Evolutionary conservation across 352 stramenopile species (phyloP).

Genomic region (Pythium dissimile): DNA sequence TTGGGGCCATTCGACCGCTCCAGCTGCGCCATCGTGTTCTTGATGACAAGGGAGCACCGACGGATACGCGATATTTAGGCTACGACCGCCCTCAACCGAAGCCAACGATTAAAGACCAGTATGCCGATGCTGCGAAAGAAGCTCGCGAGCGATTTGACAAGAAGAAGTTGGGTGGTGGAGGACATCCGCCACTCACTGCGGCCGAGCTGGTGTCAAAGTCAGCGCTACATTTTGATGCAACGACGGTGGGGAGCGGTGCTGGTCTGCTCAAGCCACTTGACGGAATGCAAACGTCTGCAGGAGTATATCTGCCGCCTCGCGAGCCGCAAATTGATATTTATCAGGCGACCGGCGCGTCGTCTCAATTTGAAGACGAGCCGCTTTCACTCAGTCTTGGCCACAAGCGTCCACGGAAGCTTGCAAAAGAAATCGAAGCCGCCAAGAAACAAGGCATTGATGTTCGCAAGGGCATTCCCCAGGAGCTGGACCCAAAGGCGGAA

Average conservation of each 20-base stretch:
- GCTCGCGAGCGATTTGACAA: slow-evolving; percentile 8
- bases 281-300: slow-evolving; percentile 1
- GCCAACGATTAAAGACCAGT: neutral
- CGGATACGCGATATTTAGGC: neutral
- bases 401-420: slow-evolving; percentile 11
- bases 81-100: neutral
- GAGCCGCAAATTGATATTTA: slow-evolving; percentile 18
- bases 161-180: no score
- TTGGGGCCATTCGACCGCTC: neutral
- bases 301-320: slow-evolving; percentile 10
- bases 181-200: no score
- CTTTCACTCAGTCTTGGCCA: neutral
- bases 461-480: slow-evolving; percentile 1
- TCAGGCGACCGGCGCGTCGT: slow-evolving; percentile 11
- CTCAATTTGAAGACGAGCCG: slow-evolving; percentile 1
- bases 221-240: neutral
- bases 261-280: slow-evolving; percentile 7
- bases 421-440: slow-evolving; percentile 15
- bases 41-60: neutral
- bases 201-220: no score
- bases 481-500: slow-evolving; percentile 4
- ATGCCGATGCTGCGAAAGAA: neutral
- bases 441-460: slow-evolving; percentile 14
- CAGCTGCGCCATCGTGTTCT: neutral
- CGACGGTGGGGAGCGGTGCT: slow-evolving; percentile 4